Evolutionary conservation across 108 stramenopile genomes (phyloP), one percentile per base, ranked within the genome.

Genomic region (Cyclotella baltica): DNA sequence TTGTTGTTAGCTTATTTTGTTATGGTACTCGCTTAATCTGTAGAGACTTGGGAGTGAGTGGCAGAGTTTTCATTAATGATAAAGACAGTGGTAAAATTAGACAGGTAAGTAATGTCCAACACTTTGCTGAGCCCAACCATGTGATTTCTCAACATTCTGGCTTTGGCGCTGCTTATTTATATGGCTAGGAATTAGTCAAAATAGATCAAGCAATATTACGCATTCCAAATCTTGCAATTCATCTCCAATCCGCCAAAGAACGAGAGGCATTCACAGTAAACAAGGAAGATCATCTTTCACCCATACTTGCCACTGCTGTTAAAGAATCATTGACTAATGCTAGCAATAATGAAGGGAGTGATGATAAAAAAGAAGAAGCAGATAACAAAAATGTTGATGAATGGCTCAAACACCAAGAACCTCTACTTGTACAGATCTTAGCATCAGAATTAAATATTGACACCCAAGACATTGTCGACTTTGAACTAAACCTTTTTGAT

Each of bases 201-300:
- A 90, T 95, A 36, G 83, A 89, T 71, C 75, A 76, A 61, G 83
- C 94, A 0, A 74, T 99, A 18, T 74, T 97, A 25, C 88, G 99
- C 29, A 93, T 99, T 53, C 92, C 98, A 28, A 97, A 90, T 66
- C 81, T 99, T 33, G 97, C 97, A 28, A 99, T 99, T 69, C 99
- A 99, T 85, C 86, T 99, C 72, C 89, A 90, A 51, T 85, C 85
- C 28, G 88, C 89, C 20, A 86, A 92, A 36, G 97, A 97, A 73
- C 85, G 94, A 33, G 88, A 92, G 64, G 93, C 91, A 20, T 96
- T 98, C 72, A 70, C 77, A 38, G 61, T 93, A 58, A 99, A 99
- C 81, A 92, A 98, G 61, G 98, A 99, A 78, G 92, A 91, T 67
- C 96, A 99, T 82, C 65, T 97, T 51, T 82, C 78, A 28, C 97